A percentile compares a stretch with the other conserved stretches of the same genome.
Evolutionary conservation across 1,284 basidiomycete genomes (phyloP).

Genomic region (Puccinia novopanici): DNA sequence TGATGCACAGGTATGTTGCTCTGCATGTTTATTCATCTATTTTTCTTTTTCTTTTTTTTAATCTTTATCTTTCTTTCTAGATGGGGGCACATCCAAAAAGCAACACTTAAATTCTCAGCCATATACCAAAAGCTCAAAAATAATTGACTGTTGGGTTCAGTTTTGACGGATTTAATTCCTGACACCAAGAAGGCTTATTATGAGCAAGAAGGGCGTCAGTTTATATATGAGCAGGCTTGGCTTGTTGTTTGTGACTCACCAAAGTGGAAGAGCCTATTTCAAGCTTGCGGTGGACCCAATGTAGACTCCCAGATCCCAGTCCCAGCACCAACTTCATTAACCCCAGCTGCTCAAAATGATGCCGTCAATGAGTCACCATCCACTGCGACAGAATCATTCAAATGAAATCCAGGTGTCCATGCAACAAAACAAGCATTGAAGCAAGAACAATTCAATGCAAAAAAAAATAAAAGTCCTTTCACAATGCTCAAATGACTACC

Average conservation of each 20-base stretch:
- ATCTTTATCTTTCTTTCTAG: not conserved
- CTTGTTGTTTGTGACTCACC: not conserved
- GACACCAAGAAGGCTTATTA: conserved; percentile 10
- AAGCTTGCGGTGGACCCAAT: not conserved
- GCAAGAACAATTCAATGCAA: conserved; percentile 1
- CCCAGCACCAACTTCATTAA: not conserved
- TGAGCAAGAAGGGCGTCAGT: conserved; percentile 22
- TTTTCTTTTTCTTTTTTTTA: not conserved
- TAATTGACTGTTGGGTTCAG: not conserved
- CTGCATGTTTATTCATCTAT: not conserved
- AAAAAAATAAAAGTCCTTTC: conserved; percentile 3
- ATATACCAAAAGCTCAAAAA: not conserved
- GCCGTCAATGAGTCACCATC: not conserved
- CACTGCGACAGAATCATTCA: not conserved
- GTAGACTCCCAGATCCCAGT: not conserved
- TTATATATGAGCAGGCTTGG: conserved; percentile 19
- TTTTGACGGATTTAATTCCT: not conserved
- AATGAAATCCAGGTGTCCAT: not conserved
- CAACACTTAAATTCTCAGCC: not conserved
- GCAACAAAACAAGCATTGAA: not conserved
- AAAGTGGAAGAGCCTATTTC: not conserved
- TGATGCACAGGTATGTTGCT: conserved; percentile 2
- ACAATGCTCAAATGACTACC: not conserved
- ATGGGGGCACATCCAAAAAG: conserved; percentile 5
- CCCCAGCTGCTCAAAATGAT: not conserved